Evolutionary conservation across 768 basidiomycete genomes (phyloP).

Genomic region (Cystofilobasidium capitatum): DNA sequence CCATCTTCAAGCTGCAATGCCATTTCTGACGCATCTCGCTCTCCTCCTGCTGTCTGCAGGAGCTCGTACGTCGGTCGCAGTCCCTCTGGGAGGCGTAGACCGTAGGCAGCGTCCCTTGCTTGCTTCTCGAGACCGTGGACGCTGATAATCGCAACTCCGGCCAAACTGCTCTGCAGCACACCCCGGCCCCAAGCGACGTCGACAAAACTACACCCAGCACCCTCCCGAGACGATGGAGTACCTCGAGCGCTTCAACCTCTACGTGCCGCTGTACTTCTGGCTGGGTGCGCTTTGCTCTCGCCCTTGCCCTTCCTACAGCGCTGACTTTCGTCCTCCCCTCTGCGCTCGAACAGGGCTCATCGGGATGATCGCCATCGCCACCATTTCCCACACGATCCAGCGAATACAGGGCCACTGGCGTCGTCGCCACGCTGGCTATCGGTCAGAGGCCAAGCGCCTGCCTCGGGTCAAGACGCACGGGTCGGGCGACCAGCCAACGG

Average conservation of each 20-base stretch:
- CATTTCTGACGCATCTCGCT: too few relatives aligned
- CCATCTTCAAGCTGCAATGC: too few relatives aligned
- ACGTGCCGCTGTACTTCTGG: constrained; percentile 24
- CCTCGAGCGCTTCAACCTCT: constrained; percentile 22
- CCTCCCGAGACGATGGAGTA: constrained; percentile 18
- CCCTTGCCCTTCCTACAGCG: neutral
- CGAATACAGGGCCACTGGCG: constrained; percentile 13
- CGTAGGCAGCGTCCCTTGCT: too few relatives aligned
- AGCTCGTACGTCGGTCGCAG: too few relatives aligned
- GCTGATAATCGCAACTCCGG: neutral
- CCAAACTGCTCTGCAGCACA: neutral
- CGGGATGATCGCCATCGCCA: constrained; percentile 19
- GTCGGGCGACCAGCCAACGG: neutral
- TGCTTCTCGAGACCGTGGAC: too few relatives aligned
- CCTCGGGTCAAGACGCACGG: constrained; percentile 21
- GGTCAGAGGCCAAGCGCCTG: constrained; percentile 7
- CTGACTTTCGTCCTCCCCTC: neutral
- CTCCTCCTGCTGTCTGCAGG: too few relatives aligned
- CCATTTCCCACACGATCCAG: constrained; percentile 10
- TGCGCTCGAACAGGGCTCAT: neutral
- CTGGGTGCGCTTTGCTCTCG: neutral
- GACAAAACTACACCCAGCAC: constrained; percentile 1
- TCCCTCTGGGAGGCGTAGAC: too few relatives aligned
- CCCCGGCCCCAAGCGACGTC: neutral
- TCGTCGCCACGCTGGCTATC: constrained; percentile 21